phyloP scores from a whole-genome alignment of 495 filamentous ascomycete genomes.

The Penicillium nucicola region DNA sequence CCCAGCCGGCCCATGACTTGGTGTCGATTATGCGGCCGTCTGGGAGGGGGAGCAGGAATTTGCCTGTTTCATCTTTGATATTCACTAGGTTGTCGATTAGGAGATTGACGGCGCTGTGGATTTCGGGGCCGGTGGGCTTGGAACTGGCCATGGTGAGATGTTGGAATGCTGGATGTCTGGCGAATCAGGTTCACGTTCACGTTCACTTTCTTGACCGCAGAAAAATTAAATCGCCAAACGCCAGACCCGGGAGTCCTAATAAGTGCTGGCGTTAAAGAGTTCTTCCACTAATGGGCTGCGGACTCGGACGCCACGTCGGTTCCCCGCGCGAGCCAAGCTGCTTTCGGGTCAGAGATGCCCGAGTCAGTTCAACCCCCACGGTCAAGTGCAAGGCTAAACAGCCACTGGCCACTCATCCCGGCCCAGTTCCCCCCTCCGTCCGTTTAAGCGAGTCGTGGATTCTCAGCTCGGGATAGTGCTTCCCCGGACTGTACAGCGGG shows the following conservation, averaged over 20 bases:
- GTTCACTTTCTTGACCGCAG: too few species aligned
- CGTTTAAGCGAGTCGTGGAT: not conserved
- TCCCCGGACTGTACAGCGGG: constrained; percentile 17
- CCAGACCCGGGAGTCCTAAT: not conserved
- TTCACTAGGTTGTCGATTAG: constrained; percentile 66
- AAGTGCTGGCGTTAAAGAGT: not conserved
- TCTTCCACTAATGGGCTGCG: constrained; percentile 5
- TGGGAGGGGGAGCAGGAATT: constrained; percentile 61
- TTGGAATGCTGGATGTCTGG: not conserved
- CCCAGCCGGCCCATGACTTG: constrained; percentile 75
- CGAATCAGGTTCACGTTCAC: not conserved
- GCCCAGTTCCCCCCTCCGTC: not conserved
- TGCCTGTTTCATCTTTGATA: constrained; percentile 65
- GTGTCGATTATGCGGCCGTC: constrained; percentile 76
- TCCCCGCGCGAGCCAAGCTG: constrained; percentile 18
- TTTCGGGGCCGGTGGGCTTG: constrained; percentile 24
- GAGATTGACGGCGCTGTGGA: constrained; percentile 55
- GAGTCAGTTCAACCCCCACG: not conserved
- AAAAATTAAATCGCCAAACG: not conserved
- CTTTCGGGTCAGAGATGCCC: constrained; percentile 12
- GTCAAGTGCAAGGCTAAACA: not conserved
- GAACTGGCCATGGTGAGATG: constrained; percentile 19
- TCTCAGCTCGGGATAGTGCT: constrained; percentile 14
- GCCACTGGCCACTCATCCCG: too few species aligned
- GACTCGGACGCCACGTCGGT: not conserved